Conservation (phyloP, 306 rosid genomes). For the Quercus aquifolioides region DNA sequence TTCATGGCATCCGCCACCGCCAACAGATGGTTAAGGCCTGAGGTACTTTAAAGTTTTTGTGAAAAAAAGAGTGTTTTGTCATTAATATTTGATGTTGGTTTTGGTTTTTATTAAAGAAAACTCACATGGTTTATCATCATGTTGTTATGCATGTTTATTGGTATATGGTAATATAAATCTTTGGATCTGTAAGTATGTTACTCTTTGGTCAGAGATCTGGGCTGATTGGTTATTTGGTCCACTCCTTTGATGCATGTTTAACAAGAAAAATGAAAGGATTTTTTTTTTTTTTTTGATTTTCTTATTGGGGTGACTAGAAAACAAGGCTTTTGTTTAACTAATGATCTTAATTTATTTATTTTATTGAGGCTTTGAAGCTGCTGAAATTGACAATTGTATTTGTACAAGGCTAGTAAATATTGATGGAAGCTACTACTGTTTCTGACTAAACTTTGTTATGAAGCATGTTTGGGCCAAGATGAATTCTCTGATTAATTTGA, state of each 20-base stretch:
- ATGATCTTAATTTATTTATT: background rate
- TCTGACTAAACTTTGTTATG: background rate
- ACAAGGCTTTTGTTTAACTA: background rate
- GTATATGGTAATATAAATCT: background rate
- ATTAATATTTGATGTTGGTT: background rate
- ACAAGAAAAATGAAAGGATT: background rate
- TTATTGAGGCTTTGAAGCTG: background rate
- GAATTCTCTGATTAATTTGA: background rate
- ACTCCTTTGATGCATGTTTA: background rate
- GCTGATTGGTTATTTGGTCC: background rate
- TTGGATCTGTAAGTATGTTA: background rate
- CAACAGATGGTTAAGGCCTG: constrained; percentile 82
- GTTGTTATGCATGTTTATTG: background rate
- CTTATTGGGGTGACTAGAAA: background rate
- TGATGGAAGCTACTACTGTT: background rate
- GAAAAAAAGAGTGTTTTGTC: background rate
- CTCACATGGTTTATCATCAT: background rate
- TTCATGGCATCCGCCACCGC: constrained; percentile 32
- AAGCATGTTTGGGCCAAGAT: background rate
- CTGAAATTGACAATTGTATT: background rate
- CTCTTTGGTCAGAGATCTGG: background rate
- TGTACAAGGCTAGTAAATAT: background rate
- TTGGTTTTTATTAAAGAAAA: background rate
- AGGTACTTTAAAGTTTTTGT: constrained; percentile 38
- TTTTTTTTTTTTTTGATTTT: background rate